These are phyloP conservation scores for Hebeloma cylindrosporum DNA, from an alignment of 768 basidiomycete species.

Conservation along the genomic window DNA sequence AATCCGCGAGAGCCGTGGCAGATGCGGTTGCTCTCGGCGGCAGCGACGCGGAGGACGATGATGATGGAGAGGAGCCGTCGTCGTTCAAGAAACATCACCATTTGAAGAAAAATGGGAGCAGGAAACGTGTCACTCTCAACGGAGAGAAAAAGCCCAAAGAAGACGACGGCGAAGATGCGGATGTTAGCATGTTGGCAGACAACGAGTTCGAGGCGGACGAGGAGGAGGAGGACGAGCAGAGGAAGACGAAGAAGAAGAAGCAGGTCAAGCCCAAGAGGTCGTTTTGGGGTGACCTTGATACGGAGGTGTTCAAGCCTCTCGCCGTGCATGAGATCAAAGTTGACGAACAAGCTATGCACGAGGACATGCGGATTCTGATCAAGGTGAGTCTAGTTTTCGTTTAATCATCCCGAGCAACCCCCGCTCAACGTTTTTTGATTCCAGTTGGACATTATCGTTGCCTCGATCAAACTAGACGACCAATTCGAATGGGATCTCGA, in stretches of 20 bases:
- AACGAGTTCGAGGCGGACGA: constrained; percentile 22
- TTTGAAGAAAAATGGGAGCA: constrained; percentile 17
- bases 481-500: constrained; percentile 98
- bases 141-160: constrained; percentile 1
- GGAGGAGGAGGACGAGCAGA: constrained; percentile 35
- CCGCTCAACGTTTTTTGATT: too few species aligned
- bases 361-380: constrained; percentile 91
- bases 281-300: constrained; percentile 23
- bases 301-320: constrained; percentile 41
- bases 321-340: constrained; percentile 62
- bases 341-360: constrained; percentile 63
- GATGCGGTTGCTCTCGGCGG: constrained; percentile 61
- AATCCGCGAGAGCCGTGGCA: constrained; percentile 66
- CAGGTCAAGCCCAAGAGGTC: constrained; percentile 32
- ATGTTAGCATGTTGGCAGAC: constrained; percentile 23
- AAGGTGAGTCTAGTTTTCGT: constrained; percentile 79
- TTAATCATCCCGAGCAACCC: too few species aligned
- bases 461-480: constrained; percentile 90
- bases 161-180: constrained; percentile 27
- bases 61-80: constrained; percentile 28
- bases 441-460: constrained; percentile 94
- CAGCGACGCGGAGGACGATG: constrained; percentile 26
- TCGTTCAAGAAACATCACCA: constrained; percentile 12
- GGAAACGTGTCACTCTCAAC: constrained; percentile 10
- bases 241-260: constrained; percentile 22